Evolutionary conservation across 345 rosid genomes (phyloP).

Genomic region (Acer campestre): DNA sequence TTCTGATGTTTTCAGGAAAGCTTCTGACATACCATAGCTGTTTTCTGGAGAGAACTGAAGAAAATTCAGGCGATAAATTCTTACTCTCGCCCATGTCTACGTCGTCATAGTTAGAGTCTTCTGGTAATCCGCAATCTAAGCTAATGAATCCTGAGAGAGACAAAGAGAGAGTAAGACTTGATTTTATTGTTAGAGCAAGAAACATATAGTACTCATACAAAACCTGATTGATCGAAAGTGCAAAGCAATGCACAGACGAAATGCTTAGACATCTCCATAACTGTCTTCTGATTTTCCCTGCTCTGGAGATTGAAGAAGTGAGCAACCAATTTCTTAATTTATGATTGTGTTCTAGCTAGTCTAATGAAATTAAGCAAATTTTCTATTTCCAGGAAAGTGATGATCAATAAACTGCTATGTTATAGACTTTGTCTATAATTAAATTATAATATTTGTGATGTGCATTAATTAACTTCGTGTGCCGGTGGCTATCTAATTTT

Average conservation of each 20-base stretch:
- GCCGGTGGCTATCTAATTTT: too few relatives aligned
- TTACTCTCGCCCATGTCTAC: constrained; percentile 29
- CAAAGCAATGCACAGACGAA: constrained; percentile 17
- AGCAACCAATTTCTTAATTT: too few relatives aligned
- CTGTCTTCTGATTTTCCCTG: neutral
- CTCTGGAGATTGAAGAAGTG: neutral
- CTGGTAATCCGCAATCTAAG: constrained; percentile 40
- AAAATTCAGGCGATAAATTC: neutral
- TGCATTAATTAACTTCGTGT: too few relatives aligned
- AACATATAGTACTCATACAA: too few relatives aligned
- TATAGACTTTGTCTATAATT: too few relatives aligned
- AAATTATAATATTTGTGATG: too few relatives aligned
- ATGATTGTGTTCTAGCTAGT: too few relatives aligned
- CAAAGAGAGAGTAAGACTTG: neutral
- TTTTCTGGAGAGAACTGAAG: neutral
- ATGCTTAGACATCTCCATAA: constrained; percentile 2
- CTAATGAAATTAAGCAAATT: too few relatives aligned
- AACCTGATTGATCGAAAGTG: constrained; percentile 40
- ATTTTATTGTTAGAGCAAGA: neutral
- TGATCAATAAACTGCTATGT: too few relatives aligned
- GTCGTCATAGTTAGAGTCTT: constrained; percentile 31
- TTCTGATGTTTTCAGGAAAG: too few relatives aligned
- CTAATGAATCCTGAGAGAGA: constrained; percentile 34
- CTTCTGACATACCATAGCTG: constrained; percentile 17
- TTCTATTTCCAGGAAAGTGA: too few relatives aligned